Evolutionary conservation across 1,284 basidiomycete genomes (phyloP).

Genomic region (Ustilago bromivora): DNA sequence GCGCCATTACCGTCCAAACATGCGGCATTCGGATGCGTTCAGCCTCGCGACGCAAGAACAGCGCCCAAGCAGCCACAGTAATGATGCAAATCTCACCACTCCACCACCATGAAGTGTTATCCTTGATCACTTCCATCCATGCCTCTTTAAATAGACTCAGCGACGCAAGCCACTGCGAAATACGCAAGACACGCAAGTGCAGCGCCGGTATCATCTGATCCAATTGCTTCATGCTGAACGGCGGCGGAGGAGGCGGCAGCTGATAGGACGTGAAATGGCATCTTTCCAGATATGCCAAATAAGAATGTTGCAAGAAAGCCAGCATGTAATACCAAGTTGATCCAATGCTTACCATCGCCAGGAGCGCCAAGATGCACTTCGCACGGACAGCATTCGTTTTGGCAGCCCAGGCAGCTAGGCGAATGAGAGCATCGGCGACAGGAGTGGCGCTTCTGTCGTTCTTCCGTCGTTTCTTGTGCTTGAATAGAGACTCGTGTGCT

Average conservation of each 20-base stretch:
- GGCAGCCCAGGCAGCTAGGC: constrained; percentile 40
- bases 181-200: constrained; percentile 47
- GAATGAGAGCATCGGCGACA: constrained; percentile 27
- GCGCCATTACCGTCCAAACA: constrained; percentile 79
- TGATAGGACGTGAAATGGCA: constrained; percentile 36
- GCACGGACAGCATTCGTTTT: constrained; percentile 22
- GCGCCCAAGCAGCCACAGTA: constrained; percentile 77
- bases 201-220: constrained; percentile 68
- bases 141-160: constrained; percentile 78
- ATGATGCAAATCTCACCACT: constrained; percentile 79
- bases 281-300: constrained; percentile 45
- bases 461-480: background rate
- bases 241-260: constrained; percentile 29
- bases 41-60: constrained; percentile 75
- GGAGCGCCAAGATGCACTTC: constrained; percentile 27
- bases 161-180: constrained; percentile 75
- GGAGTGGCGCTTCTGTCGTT: constrained; percentile 20
- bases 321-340: constrained; percentile 65
- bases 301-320: constrained; percentile 61
- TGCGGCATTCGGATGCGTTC: constrained; percentile 73
- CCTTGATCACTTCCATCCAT: constrained; percentile 73
- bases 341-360: constrained; percentile 36
- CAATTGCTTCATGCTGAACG: constrained; percentile 22
- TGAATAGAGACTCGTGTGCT: constrained; percentile 17
- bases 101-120: constrained; percentile 79